These are phyloP conservation scores for Phialophora macrospora DNA, from an alignment of 2,329 filamentous ascomycete species.

Conservation along the genomic window DNA sequence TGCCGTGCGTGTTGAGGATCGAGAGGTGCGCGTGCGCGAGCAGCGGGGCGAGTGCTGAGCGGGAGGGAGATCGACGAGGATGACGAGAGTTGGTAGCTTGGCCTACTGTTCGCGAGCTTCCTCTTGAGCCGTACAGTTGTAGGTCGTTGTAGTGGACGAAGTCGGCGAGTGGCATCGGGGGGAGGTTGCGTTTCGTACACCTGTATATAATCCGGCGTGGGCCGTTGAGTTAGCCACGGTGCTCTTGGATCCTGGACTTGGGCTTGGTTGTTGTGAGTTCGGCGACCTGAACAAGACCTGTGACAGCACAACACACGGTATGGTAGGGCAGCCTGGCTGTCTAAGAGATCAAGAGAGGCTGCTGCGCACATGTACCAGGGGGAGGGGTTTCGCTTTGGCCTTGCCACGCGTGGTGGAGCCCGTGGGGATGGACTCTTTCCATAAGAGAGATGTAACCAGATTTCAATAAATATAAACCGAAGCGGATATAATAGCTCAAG, in stretches of 20 bases:
- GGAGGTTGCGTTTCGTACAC: constrained; percentile 54
- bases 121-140: constrained; percentile 69
- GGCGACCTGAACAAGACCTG: neutral
- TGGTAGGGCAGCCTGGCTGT: too few species aligned
- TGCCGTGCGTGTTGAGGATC: constrained; percentile 80
- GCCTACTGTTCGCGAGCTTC: neutral
- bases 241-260: neutral
- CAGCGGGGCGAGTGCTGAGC: constrained; percentile 58
- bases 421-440: neutral
- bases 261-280: too few species aligned
- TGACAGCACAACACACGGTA: too few species aligned
- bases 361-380: too few species aligned
- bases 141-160: constrained; percentile 70
- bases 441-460: neutral
- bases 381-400: neutral
- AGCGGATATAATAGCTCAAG: neutral
- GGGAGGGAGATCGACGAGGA: neutral
- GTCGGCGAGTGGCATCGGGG: constrained; percentile 60
- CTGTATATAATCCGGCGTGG: constrained; percentile 44
- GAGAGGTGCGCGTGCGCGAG: constrained; percentile 82
- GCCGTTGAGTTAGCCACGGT: neutral
- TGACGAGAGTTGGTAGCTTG: neutral
- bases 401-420: too few species aligned
- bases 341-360: too few species aligned
- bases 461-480: neutral